phyloP scores from a whole-genome alignment of 257 asterid genomes.

The Paulownia fortunei region DNA sequence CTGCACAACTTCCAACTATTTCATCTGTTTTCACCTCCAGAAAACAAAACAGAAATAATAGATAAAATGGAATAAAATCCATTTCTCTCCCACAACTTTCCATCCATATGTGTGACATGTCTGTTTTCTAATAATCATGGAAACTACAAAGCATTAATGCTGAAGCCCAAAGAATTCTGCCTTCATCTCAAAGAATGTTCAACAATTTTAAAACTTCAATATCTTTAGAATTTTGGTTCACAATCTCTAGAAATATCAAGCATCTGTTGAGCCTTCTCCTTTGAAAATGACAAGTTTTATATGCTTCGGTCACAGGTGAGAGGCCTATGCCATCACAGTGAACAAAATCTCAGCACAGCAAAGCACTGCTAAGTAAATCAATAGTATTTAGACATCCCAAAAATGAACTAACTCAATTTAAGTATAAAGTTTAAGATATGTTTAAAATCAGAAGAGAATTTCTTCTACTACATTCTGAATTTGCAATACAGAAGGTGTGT shows the following conservation, averaged over 20 bases:
- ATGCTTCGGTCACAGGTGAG: background rate
- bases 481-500: background rate
- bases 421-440: background rate
- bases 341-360: background rate
- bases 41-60: background rate
- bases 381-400: background rate
- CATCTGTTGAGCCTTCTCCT: background rate
- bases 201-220: background rate
- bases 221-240: background rate
- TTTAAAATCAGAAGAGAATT: background rate
- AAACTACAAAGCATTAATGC: background rate
- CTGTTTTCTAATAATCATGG: background rate
- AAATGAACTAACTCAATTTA: background rate
- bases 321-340: background rate
- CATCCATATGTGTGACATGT: background rate
- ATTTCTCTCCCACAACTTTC: background rate
- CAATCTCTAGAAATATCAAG: background rate
- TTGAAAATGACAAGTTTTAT: background rate
- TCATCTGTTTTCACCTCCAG: background rate
- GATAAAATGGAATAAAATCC: background rate
- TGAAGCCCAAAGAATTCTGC: background rate
- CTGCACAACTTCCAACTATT: background rate
- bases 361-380: background rate
- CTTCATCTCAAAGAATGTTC: slow-evolving; percentile 3
- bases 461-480: background rate